These are phyloP conservation scores for Zizania latifolia DNA, from an alignment of 176 grass and related monocot genomes.

Conservation along the genomic window DNA sequence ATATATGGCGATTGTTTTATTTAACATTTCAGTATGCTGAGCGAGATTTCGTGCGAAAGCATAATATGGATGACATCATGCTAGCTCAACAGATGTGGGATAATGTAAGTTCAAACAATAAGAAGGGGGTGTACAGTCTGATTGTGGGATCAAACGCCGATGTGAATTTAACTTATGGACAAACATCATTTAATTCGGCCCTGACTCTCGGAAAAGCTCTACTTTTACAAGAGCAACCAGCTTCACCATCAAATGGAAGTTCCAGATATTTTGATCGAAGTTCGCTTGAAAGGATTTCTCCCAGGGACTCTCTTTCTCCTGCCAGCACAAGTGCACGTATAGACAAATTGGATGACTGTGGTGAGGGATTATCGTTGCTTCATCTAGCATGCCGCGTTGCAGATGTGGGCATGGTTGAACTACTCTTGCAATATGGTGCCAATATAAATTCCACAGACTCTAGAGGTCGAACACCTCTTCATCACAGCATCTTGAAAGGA, in stretches of 20 bases:
- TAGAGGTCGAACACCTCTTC: slow-evolving; percentile 66
- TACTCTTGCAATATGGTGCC: slow-evolving; percentile 90
- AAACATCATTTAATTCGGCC: slow-evolving; percentile 38
- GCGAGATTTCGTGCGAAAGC: slow-evolving; percentile 63
- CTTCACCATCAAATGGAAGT: slow-evolving; percentile 41
- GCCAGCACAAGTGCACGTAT: slow-evolving; percentile 43
- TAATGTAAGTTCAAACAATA: slow-evolving; percentile 65
- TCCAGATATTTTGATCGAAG: slow-evolving; percentile 30
- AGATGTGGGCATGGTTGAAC: slow-evolving; percentile 92
- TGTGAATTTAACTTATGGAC: slow-evolving; percentile 60
- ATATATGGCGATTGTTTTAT: slow-evolving; percentile 10
- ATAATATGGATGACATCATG: slow-evolving; percentile 42
- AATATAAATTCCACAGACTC: slow-evolving; percentile 63
- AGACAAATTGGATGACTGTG: slow-evolving; percentile 34
- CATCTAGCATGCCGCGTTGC: slow-evolving; percentile 74
- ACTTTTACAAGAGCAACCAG: slow-evolving; percentile 68
- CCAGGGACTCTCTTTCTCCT: slow-evolving; percentile 31
- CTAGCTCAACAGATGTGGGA: slow-evolving; percentile 84
- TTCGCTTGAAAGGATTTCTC: slow-evolving; percentile 33
- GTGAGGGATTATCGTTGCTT: slow-evolving; percentile 73
- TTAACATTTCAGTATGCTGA: slow-evolving; percentile 79
- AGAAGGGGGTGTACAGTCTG: slow-evolving; percentile 68
- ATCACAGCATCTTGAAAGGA: slow-evolving; percentile 86
- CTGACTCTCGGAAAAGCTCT: slow-evolving; percentile 74
- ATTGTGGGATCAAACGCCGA: slow-evolving; percentile 72